phyloP scores from a whole-genome alignment of 805 yeast species.

The Candida boleticola region DNA sequence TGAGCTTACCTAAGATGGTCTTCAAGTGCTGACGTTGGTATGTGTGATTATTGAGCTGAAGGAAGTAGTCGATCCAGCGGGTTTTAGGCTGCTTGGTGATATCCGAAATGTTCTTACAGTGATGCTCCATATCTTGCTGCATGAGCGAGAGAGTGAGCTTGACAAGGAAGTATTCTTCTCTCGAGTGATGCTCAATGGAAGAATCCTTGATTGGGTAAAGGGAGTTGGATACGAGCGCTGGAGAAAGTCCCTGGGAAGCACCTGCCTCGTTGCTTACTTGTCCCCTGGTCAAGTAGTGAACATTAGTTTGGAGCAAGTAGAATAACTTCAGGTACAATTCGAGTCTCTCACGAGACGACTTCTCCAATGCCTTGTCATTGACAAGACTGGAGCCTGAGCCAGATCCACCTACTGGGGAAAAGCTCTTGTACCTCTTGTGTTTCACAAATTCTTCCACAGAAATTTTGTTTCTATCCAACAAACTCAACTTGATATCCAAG shows the following conservation, averaged over 20 bases:
- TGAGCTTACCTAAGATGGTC: constrained; percentile 34
- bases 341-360: constrained; percentile 48
- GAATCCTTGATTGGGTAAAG: constrained; percentile 33
- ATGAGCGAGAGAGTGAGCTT: constrained; percentile 53
- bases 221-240: constrained; percentile 21
- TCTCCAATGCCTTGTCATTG: constrained; percentile 26
- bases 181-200: constrained; percentile 34
- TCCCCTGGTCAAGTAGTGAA: constrained; percentile 63
- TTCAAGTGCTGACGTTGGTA: constrained; percentile 48
- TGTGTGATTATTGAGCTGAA: constrained; percentile 45
- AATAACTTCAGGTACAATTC: constrained; percentile 76
- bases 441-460: constrained; percentile 69
- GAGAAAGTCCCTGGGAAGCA: constrained; percentile 19
- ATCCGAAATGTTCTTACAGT: constrained; percentile 29
- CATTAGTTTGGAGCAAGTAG: constrained; percentile 81
- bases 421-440: constrained; percentile 30
- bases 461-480: constrained; percentile 76
- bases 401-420: constrained; percentile 15
- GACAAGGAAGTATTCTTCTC: constrained; percentile 72
- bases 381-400: constrained; percentile 7
- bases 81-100: constrained; percentile 34
- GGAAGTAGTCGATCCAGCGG: constrained; percentile 46
- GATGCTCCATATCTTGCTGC: constrained; percentile 35
- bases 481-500: constrained; percentile 72
- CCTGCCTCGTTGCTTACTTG: constrained; percentile 24